Percentiles rank a stretch among this genome's conserved stretches.
Conservation (phyloP, 2,329 filamentous ascomycete species). For the Metarhizium album region DNA sequence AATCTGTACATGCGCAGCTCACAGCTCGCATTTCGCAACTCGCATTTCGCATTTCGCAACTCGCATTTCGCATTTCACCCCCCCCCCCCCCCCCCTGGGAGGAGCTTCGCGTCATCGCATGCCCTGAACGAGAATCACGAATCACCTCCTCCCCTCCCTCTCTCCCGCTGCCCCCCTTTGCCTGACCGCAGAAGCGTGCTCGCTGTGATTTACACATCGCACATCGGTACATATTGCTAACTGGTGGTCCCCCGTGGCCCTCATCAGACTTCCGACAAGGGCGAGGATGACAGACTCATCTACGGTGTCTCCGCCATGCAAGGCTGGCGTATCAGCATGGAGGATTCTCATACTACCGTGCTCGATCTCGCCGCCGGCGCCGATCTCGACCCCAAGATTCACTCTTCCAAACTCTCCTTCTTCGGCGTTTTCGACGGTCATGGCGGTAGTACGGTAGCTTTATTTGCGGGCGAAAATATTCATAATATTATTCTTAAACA, state of each 20-base stretch:
- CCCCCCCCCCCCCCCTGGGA: constrained; percentile 4
- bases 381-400: constrained; percentile 46
- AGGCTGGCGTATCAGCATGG: constrained; percentile 99
- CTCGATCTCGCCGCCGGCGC: constrained; percentile 65
- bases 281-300: constrained; percentile 84
- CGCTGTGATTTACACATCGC: too few relatives aligned
- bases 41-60: too few relatives aligned
- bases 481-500: constrained; percentile 93
- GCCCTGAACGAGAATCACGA: background rate
- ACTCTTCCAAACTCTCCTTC: constrained; percentile 72
- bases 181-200: background rate
- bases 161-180: background rate
- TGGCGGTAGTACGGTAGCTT: constrained; percentile 89
- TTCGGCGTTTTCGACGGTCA: constrained; percentile 98
- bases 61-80: background rate
- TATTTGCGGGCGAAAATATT: constrained; percentile 86
- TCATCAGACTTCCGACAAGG: constrained; percentile 69
- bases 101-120: constrained; percentile 2
- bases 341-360: constrained; percentile 84
- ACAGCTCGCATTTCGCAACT: too few relatives aligned
- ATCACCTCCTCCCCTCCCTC: too few relatives aligned
- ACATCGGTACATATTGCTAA: constrained; percentile 13
- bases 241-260: constrained; percentile 2
- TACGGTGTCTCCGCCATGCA: constrained; percentile 98
- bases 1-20: too few relatives aligned